Base-by-base conservation (phyloP, 441 rosid species). In the Brassica hybrid region DNA sequence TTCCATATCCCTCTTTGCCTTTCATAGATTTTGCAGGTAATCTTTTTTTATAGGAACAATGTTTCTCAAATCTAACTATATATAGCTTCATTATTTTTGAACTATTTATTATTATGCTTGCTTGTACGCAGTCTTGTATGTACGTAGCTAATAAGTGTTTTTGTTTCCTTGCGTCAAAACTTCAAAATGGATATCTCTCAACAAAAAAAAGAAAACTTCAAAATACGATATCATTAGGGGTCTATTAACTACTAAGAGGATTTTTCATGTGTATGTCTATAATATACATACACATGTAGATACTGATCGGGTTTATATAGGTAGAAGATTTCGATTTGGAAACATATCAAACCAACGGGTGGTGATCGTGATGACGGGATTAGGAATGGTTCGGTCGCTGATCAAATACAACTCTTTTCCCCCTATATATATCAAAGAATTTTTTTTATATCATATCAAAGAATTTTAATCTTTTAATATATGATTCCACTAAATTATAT, bases 321-420 rank as follows among this genome's bases (percentile, higher is more conserved):
- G 95, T 64, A 81, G 84, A 79, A 86, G 88, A 74, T 93, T 90
- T 74, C 81, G 94, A 74, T 45, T 88, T 11, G 94, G 91, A 21
- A 61, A 63, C 2, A 23, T 93, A 64, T 70, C 57, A n/a, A 67
- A 80, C 23, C 78, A 83, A 52, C 80, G 58, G 34, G 91, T 91
- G 64, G 72, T 91, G 23, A 61, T 90, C 45, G 91, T 87, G 50
- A 82, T 90, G 94, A 84, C 88, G 1, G 94, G 96, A 70, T 74
- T 88, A 67, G 83, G 93, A 68, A 91, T 88, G 98, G 96, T 91
- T 78, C 3, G 82, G 52, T n/a, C 16, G 2, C 17, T 67, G 25
- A 68, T 18, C 25, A 59, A 14, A 60, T 17, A 60, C 18, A 67
- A 25, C 7, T 41, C 30, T 9, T 6, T 60, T 11, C 11, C 18